Conservation (phyloP, 306 rosid genomes). For the Cucurbita argyrosperma region DNA sequence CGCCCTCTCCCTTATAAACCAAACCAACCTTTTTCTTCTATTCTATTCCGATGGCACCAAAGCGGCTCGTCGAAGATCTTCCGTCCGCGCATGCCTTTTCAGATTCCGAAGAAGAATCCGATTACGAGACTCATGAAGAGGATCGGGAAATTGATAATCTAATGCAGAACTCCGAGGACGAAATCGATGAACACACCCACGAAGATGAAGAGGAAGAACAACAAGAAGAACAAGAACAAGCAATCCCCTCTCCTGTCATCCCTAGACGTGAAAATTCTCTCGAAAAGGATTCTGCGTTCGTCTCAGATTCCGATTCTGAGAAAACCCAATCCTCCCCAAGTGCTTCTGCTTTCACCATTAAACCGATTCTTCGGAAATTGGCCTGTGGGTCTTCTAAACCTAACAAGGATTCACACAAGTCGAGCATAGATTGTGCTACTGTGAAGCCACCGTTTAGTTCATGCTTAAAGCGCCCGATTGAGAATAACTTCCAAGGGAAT, state of each 20-base stretch:
- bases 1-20: not conserved
- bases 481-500: conserved; percentile 4
- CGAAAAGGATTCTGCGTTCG: conserved; percentile 13
- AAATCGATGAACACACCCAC: not conserved
- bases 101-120: conserved; percentile 15
- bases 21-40: not conserved
- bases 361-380: conserved; percentile 27
- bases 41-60: conserved; percentile 22
- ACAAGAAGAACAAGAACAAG: not conserved
- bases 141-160: conserved; percentile 9
- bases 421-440: conserved; percentile 1
- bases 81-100: conserved; percentile 15
- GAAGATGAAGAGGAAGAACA: not conserved
- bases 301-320: conserved; percentile 28
- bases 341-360: conserved; percentile 35
- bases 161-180: not conserved
- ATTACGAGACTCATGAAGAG: conserved; percentile 8
- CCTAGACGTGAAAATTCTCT: not conserved
- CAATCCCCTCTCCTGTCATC: not conserved
- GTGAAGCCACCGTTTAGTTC: conserved; percentile 8
- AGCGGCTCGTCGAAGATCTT: conserved; percentile 16
- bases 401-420: not conserved
- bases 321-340: conserved; percentile 20
- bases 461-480: not conserved
- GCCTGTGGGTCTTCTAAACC: conserved; percentile 3